Percentiles rank a stretch among this genome's conserved stretches.
Evolutionary conservation across 2,329 filamentous ascomycete genomes (phyloP).

Genomic region (Monosporascus sp.): DNA sequence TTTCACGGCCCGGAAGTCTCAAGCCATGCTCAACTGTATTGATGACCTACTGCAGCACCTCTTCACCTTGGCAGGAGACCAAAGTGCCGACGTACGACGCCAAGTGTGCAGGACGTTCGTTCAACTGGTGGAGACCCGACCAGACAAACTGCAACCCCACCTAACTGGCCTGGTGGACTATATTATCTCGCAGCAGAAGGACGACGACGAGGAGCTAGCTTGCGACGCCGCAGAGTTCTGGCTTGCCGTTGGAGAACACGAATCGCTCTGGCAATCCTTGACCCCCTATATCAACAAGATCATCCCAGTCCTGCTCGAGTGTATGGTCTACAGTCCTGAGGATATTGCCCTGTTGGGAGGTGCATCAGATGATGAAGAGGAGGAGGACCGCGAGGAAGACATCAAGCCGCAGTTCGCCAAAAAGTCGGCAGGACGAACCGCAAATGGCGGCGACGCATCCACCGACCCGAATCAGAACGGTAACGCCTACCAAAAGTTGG

Average conservation of each 20-base stretch:
- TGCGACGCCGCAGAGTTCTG: conserved; percentile 97
- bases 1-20: conserved; percentile 79
- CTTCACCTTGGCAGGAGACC: conserved; percentile 74
- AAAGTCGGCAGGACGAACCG: conserved; percentile 51
- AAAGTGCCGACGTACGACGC: conserved; percentile 74
- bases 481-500: conserved; percentile 50
- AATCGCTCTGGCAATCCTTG: conserved; percentile 69
- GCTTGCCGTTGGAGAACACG: conserved; percentile 87
- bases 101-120: conserved; percentile 94
- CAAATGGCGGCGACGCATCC: conserved; percentile 48
- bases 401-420: conserved; percentile 91
- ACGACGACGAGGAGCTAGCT: conserved; percentile 81
- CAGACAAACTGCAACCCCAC: conserved; percentile 86
- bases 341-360: conserved; percentile 81
- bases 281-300: conserved; percentile 77
- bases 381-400: conserved; percentile 84
- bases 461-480: conserved; percentile 47
- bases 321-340: conserved; percentile 95
- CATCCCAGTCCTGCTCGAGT: conserved; percentile 83
- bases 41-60: conserved; percentile 78
- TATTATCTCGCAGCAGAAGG: conserved; percentile 83
- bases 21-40: conserved; percentile 74
- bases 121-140: conserved; percentile 81
- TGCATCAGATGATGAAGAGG: conserved; percentile 82
- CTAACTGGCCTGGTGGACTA: conserved; percentile 87